Base-by-base conservation (phyloP, 805 yeast genomes). In the Blastobotrys muscicola region DNA sequence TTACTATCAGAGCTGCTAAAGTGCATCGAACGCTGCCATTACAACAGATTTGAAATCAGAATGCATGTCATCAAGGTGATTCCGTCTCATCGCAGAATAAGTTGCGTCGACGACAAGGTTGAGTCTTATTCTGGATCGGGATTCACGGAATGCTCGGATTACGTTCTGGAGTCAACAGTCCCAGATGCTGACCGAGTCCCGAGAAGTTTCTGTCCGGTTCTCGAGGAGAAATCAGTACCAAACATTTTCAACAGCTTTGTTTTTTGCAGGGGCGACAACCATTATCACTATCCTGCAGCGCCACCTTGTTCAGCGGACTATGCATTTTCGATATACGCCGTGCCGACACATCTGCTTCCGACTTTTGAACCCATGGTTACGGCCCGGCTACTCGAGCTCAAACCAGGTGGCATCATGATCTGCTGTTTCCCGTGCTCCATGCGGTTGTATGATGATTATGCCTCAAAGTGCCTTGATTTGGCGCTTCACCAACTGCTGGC, bases 401-500 rank as follows among this genome's bases (percentile, higher is more conserved):
- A 39, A 8, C 47, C 52, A 1, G 57, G 51, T 20, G 59, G 60
- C 11, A 34, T 49, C 30, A 43, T 55, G 43, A 35, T 55, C 9
- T 15, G 53, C 9, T 39, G 43, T 29, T 52, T 46, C 39, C 60
- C 60, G 4, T 42, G 54, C 7, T 51, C 57, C 8, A 33, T 39
- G 35, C 33, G 36, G 5, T 48, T 56, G 41, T 54, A 44, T 47
- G 31, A 36, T 13, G 37, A 49, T 34, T 42, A 44, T 16, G 46
- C 52, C 11, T 35, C 55, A 15, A 52, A 52, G 3, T 50, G 53
- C 13, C 50, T 56, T 2, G 59, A 56, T 33, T 45, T 43, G 14
- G 47, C 56, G 2, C 48, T 56, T 30, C 52, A 48, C 12, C 52
- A 48, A 10, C 47, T 55, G 42, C 45, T 56, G 34, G 58, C 60